Evolutionary conservation across 164 flowering plant genomes (phyloP), one percentile per base, ranked within the genome.

Genomic region (Berberis thunbergii): DNA sequence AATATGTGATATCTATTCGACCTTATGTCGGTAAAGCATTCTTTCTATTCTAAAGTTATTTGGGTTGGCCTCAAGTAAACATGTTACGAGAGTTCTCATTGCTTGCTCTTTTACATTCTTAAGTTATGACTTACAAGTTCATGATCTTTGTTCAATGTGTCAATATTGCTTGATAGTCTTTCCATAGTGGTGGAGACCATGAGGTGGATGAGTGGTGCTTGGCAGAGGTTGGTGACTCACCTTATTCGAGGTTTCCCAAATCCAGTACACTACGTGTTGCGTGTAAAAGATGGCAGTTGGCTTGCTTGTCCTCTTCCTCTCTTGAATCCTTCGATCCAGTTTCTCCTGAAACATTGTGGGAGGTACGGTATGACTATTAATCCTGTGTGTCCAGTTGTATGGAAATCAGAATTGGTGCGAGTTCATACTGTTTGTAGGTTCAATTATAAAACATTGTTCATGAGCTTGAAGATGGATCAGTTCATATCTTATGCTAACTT

Each of bases 341-440:
- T 68, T 79, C 93, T 67, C 88, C 93, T 62, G 90, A 87, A 72
- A 83, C 79, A 44, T 74, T 94, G 74, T 94, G 99, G 99, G 88
- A 91, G 99, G 99, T 94, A 79, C 44, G 62, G 50, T 64, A 11
- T 41, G 39, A 57, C 7, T 10, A 4, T n/a, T 1, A 10, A 8
- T 59, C 63, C 50, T 3, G 13, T 45, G 8, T 60, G 13, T 45
- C 11, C 39, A 4, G 46, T 6, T 12, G 11, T 60, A 8, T 45
- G n/a, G 45, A 26, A 26, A 26, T 26, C 26, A 26, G 26, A 26
- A 26, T 26, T 26, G 26, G 26, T 26, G 26, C 0, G 26, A 26
- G 26, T 26, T 26, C 26, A 26, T 12, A 7, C 6, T 50, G 13
- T 52, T 8, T 5, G 49, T 50, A 52, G n/a, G 4, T 48, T 48